These are phyloP conservation scores for Paramecium caudatum DNA, from an alignment of 73 alveolate genomes.

Conservation along the genomic window DNA sequence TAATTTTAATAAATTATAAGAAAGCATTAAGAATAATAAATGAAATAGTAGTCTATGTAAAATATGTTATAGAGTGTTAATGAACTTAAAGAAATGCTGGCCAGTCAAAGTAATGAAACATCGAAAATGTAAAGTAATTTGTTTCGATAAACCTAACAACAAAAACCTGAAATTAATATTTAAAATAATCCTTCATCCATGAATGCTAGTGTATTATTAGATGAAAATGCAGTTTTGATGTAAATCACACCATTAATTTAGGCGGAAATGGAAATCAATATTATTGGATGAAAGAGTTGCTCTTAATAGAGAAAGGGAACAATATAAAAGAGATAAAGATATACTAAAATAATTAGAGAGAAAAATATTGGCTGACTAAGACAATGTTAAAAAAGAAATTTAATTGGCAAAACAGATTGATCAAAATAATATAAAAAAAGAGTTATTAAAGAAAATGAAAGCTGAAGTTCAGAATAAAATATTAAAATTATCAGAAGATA, in stretches of 20 bases:
- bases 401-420: not conserved
- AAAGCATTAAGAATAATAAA: not conserved
- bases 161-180: not conserved
- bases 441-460: constrained; percentile 33
- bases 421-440: not conserved
- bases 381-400: not conserved
- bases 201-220: constrained; percentile 1
- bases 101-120: not conserved
- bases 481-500: not conserved
- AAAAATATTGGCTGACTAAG: not conserved
- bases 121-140: not conserved
- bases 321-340: not conserved
- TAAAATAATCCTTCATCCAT: not conserved
- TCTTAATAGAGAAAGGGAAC: constrained; percentile 7
- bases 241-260: not conserved
- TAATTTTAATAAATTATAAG: not conserved
- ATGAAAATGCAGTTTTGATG: constrained; percentile 7
- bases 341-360: not conserved
- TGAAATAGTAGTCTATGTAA: not conserved
- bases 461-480: not conserved
- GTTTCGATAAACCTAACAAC: not conserved
- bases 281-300: constrained; percentile 53
- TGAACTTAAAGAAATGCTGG: constrained; percentile 42
- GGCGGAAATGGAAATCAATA: constrained; percentile 49
- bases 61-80: not conserved